A percentile compares a stretch with the other conserved stretches of the same genome.
Conservation (phyloP, 768 basidiomycete genomes). For the Podaxis carcinomalis region DNA sequence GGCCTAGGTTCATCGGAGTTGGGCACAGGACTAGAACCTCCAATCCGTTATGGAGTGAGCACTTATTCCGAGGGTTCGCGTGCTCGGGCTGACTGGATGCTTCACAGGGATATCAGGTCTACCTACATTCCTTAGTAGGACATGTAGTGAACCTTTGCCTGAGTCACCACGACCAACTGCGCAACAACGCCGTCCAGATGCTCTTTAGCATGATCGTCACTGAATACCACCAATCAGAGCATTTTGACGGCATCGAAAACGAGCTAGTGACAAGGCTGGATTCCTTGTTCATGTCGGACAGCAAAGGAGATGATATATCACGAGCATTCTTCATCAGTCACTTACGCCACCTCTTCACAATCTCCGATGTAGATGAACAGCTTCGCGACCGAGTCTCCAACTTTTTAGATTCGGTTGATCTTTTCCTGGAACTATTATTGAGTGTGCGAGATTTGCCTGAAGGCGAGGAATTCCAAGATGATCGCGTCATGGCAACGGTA, state of each 20-base stretch:
- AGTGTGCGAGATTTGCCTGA: constrained; percentile 87
- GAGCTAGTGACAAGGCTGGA: constrained; percentile 91
- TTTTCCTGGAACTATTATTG: constrained; percentile 87
- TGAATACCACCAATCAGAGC: constrained; percentile 78
- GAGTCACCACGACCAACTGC: constrained; percentile 90
- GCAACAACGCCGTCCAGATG: constrained; percentile 88
- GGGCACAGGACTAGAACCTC: constrained; percentile 43
- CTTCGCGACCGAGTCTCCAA: constrained; percentile 72
- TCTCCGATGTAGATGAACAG: constrained; percentile 73
- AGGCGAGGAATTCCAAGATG: constrained; percentile 91
- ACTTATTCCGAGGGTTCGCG: no score
- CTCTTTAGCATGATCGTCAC: constrained; percentile 95
- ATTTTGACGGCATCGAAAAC: constrained; percentile 88
- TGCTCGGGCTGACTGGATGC: constrained; percentile 7
- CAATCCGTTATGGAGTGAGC: constrained; percentile 69
- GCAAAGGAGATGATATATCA: constrained; percentile 86
- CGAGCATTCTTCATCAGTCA: constrained; percentile 92
- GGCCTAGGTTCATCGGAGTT: constrained; percentile 77
- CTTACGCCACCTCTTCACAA: constrained; percentile 85
- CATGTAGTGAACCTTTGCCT: constrained; percentile 89
- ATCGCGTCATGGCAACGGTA: constrained; percentile 89
- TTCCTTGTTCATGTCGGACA: constrained; percentile 88
- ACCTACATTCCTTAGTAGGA: constrained; percentile 80
- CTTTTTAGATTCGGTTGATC: constrained; percentile 88
- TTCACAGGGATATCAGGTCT: constrained; percentile 75